Conservation (phyloP, 2,329 filamentous ascomycete species). For the Ophiognomonia clavigignenti-juglandacearum region DNA sequence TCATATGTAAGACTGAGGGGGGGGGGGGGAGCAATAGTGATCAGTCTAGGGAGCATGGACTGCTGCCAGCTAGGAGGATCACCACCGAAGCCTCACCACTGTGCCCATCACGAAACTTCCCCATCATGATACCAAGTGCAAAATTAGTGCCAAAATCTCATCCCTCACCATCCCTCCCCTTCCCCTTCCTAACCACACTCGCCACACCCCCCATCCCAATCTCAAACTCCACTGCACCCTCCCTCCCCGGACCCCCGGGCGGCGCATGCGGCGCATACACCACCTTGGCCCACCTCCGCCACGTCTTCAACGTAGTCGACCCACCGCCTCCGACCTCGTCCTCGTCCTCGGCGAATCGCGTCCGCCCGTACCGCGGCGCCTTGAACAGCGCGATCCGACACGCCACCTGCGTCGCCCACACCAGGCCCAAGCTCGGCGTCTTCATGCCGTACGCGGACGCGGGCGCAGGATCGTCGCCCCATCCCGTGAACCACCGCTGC, state of each 20-base stretch:
- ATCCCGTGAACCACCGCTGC: slow-evolving; percentile 91
- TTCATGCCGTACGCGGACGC: slow-evolving; percentile 53
- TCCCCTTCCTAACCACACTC: slow-evolving; percentile 20
- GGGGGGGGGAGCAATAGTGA: too few species aligned
- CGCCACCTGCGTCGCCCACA: slow-evolving; percentile 87
- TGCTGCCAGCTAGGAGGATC: too few species aligned
- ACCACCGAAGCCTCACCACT: too few species aligned
- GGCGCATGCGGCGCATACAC: slow-evolving; percentile 79
- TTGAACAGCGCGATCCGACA: slow-evolving; percentile 79
- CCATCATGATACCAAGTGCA: too few species aligned
- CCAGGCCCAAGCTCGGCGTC: slow-evolving; percentile 79
- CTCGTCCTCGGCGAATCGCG: slow-evolving; percentile 28
- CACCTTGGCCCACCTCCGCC: slow-evolving; percentile 77
- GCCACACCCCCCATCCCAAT: slow-evolving; percentile 63
- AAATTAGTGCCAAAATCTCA: too few species aligned
- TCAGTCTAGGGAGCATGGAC: too few species aligned
- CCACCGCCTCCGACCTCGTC: slow-evolving; percentile 29
- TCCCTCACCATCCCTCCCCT: too few species aligned
- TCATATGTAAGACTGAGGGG: too few species aligned
- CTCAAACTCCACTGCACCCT: slow-evolving; percentile 64
- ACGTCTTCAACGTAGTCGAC: slow-evolving; percentile 47
- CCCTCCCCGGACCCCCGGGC: slow-evolving; percentile 42
- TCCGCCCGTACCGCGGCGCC: slow-evolving; percentile 47
- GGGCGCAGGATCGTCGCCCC: slow-evolving; percentile 65
- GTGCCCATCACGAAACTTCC: too few species aligned